Evolutionary conservation across 306 rosid species (phyloP).

Genomic region (Rubus idaeus): DNA sequence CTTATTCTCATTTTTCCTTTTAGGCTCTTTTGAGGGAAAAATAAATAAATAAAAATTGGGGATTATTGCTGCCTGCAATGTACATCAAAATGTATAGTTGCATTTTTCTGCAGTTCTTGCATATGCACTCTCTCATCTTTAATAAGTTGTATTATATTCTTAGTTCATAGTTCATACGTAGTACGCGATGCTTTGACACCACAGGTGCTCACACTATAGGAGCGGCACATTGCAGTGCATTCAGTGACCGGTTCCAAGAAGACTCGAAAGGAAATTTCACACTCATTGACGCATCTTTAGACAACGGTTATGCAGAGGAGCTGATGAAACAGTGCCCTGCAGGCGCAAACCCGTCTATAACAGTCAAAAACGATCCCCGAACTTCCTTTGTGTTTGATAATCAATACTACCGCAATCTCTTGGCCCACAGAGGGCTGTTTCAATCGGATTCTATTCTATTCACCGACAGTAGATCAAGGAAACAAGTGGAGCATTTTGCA

Average conservation of each 20-base stretch:
- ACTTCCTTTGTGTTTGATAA: constrained; percentile 69
- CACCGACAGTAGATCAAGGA: constrained; percentile 43
- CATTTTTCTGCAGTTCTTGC: not conserved
- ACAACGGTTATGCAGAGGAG: constrained; percentile 58
- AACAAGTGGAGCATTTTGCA: constrained; percentile 51
- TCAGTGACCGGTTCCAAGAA: constrained; percentile 58
- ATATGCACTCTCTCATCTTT: not conserved
- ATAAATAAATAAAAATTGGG: not conserved
- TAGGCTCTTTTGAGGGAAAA: not conserved
- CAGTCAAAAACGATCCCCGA: constrained; percentile 67
- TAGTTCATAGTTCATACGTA: not conserved
- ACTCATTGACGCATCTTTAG: constrained; percentile 56
- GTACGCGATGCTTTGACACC: not conserved
- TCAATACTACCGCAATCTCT: constrained; percentile 61
- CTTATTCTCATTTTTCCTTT: not conserved
- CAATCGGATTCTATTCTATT: constrained; percentile 76
- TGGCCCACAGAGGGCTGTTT: constrained; percentile 60
- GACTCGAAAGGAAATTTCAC: constrained; percentile 54
- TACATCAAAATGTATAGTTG: not conserved
- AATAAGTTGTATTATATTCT: not conserved
- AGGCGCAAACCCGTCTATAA: constrained; percentile 35
- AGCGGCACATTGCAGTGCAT: constrained; percentile 68
- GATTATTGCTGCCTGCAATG: not conserved
- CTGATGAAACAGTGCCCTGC: constrained; percentile 55
- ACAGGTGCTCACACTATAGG: constrained; percentile 93